Base-by-base conservation (phyloP, 371 early-diverging fungal genomes). In the Lichtheimia corymbifera region DNA sequence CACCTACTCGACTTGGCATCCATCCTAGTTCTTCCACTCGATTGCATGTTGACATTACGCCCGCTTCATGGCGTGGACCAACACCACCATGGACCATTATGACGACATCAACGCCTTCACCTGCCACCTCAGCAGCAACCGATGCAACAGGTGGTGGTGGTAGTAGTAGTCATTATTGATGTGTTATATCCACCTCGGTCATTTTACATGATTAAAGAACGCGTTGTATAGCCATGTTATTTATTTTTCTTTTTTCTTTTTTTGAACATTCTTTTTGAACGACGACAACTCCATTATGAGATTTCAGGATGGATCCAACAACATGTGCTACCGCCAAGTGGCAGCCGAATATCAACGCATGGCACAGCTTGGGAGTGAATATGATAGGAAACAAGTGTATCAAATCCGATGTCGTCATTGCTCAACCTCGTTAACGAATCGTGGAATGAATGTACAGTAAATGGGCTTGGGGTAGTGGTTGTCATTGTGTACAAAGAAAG, bases 341-440 rank as follows among this genome's bases (percentile, higher is more conserved):
- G 44, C 67, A 18, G 41, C 61, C 9, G 76, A 72, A 28, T 71
- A 68, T 35, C 66, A 64, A 12, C 54, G 73, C 1, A 66, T 77
- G 63, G 55, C 61, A 9, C 61, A 67, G 35, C 45, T 50, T 5
- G 74, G 59, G 2, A 64, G 61, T 45, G 72, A 68, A 13, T 74
- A 70, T 41, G 67, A 74, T 7, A 64, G 71, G 6, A 74, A 74
- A 51, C 75, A 71, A 59, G 78, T 77, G 13, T 77, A 71, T 40
- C 59, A 73, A 27, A 60, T 77, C 22, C 62, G 71, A 53, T 77
- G 78, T 40, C 50, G 67, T n/a, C 71, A 74, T 27, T 77, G 78
- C 42, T 42, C 53, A 41, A 2, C 55, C 6, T 50, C 62, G 4
- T 57, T 77, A 11, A 74, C 71, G 1, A 68, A 77, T 63, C 74